Percentiles rank a stretch among this genome's conserved stretches.
Evolutionary conservation across 2,329 filamentous ascomycete species (phyloP).

Genomic region (Malbranchea zuffiana): DNA sequence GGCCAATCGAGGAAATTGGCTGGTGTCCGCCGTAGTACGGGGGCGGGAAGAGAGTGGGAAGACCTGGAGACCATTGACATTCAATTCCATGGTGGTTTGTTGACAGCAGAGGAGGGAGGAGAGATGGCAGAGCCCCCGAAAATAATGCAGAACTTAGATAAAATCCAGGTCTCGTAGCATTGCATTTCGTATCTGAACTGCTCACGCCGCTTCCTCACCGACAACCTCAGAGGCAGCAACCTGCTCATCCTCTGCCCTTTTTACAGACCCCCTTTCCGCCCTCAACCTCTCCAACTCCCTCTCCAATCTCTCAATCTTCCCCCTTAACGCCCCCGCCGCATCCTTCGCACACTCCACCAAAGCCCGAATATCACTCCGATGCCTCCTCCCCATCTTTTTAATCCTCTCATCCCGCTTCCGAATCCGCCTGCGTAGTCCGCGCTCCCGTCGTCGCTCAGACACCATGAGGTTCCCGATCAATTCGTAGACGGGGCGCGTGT

Average conservation of each 20-base stretch:
- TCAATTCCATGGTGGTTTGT: no score
- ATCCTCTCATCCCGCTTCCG: slow-evolving; percentile 17
- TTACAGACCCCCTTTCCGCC: slow-evolving; percentile 1
- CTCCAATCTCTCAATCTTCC: slow-evolving; percentile 11
- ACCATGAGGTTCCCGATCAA: slow-evolving; percentile 21
- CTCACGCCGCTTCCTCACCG: background rate
- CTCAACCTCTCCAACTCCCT: slow-evolving; percentile 10
- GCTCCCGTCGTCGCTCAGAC: slow-evolving; percentile 15
- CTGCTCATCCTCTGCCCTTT: no score
- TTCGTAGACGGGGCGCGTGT: slow-evolving; percentile 21
- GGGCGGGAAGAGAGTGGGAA: no score
- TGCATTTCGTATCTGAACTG: no score
- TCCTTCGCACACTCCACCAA: slow-evolving; percentile 15
- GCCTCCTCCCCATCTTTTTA: slow-evolving; percentile 12
- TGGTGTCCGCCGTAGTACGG: no score
- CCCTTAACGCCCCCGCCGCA: slow-evolving; percentile 14
- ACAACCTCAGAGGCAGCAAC: background rate
- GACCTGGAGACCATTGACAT: no score
- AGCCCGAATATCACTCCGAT: slow-evolving; percentile 17
- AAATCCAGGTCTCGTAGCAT: no score
- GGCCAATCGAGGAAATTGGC: no score
- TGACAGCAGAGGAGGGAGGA: no score
- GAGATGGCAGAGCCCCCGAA: no score
- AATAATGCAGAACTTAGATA: no score
- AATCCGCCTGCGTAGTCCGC: slow-evolving; percentile 13